Percentiles rank a stretch among this genome's conserved stretches.
These are phyloP conservation scores for Acorus gramineus DNA, from an alignment of 106 monocot species.

Conservation along the genomic window DNA sequence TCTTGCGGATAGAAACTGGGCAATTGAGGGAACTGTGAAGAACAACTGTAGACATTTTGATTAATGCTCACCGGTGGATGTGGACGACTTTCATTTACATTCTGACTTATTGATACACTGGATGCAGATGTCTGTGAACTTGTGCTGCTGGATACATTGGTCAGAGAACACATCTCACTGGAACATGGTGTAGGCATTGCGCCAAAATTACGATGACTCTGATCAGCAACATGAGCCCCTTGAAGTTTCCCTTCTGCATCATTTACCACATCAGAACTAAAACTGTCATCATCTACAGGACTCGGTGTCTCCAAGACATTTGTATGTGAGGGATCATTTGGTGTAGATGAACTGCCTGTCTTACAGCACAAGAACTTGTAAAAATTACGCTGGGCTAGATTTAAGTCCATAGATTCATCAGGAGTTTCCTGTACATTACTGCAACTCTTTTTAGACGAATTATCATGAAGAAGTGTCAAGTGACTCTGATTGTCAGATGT, in stretches of 20 bases:
- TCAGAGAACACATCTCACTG: background rate
- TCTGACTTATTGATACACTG: too few species aligned
- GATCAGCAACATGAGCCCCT: background rate
- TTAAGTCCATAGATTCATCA: slow-evolving; percentile 20
- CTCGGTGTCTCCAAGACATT: slow-evolving; percentile 1
- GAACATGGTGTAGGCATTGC: background rate
- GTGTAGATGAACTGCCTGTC: slow-evolving; percentile 5
- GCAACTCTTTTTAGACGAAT: too few species aligned
- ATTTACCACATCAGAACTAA: slow-evolving; percentile 11
- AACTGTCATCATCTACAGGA: background rate
- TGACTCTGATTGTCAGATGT: background rate
- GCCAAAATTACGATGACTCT: background rate
- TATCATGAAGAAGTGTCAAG: too few species aligned
- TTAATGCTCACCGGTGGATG: too few species aligned
- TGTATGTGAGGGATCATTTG: slow-evolving; percentile 3
- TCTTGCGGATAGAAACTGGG: too few species aligned
- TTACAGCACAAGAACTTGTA: background rate
- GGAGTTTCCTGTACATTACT: slow-evolving; percentile 4
- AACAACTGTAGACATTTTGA: too few species aligned
- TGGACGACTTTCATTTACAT: too few species aligned
- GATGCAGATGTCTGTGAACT: too few species aligned
- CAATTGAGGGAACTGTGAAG: too few species aligned
- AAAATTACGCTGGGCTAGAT: slow-evolving; percentile 8
- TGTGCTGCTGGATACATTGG: background rate
- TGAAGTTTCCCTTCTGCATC: slow-evolving; percentile 6